phyloP scores from a whole-genome alignment of 2,329 filamentous ascomycete genomes.

The Hypoxylon sp. region DNA sequence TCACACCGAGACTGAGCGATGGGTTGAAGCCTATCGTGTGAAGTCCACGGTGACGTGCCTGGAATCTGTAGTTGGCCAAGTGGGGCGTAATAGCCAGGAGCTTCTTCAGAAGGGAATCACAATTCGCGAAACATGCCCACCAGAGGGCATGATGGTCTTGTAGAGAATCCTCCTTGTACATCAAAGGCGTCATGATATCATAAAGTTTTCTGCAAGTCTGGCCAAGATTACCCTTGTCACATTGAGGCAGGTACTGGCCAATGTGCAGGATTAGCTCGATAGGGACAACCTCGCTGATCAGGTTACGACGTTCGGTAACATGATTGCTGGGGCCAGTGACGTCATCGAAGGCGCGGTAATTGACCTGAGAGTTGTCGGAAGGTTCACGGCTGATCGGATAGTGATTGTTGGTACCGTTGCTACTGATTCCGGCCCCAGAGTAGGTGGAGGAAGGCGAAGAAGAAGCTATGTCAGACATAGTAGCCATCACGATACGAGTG shows the following conservation, averaged over 20 bases:
- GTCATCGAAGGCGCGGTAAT: no score
- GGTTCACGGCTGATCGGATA: not conserved
- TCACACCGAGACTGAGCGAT: not conserved
- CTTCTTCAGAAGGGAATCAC: not conserved
- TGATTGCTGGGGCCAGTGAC: not conserved
- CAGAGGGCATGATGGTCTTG: constrained; percentile 25
- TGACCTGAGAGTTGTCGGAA: no score
- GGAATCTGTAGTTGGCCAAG: constrained; percentile 18
- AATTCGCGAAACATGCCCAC: constrained; percentile 24
- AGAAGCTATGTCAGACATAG: no score
- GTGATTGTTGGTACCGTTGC: not conserved
- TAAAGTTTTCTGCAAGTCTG: constrained; percentile 4
- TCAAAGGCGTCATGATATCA: not conserved
- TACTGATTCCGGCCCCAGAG: not conserved
- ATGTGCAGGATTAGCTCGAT: constrained; percentile 6
- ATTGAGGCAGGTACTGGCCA: constrained; percentile 9
- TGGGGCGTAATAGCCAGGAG: not conserved
- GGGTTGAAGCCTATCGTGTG: no score
- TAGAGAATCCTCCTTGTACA: constrained; percentile 12
- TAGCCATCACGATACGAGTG: no score
- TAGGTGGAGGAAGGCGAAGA: no score
- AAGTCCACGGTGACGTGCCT: no score
- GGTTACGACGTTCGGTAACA: not conserved
- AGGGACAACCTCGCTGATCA: not conserved
- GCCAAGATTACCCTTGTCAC: constrained; percentile 16